phyloP scores from a whole-genome alignment of 106 monocot genomes.

The Phalaenopsis aphrodite region DNA sequence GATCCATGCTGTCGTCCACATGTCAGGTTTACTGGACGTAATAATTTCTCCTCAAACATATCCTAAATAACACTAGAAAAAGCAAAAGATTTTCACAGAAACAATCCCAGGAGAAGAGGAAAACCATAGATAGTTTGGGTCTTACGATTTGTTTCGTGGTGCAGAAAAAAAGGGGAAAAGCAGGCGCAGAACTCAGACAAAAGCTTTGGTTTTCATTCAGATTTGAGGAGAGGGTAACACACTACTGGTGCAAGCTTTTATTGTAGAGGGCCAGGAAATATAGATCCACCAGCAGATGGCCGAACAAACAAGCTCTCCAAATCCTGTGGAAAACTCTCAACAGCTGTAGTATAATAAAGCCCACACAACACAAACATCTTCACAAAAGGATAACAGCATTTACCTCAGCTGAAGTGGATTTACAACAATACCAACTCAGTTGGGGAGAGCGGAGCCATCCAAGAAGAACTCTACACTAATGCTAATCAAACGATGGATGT shows the following conservation, averaged over 20 bases:
- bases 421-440: background rate
- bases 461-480: background rate
- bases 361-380: background rate
- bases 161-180: background rate
- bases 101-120: too few species aligned
- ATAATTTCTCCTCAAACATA: too few species aligned
- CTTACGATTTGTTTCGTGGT: background rate
- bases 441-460: background rate
- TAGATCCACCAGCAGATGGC: background rate
- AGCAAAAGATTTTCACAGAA: too few species aligned
- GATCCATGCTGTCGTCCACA: too few species aligned
- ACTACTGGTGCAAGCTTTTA: background rate
- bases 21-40: too few species aligned
- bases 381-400: background rate
- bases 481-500: background rate
- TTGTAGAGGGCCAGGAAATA: background rate
- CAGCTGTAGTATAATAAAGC: background rate
- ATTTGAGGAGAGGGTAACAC: background rate
- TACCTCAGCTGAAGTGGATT: background rate
- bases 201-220: background rate
- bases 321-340: conserved; percentile 9
- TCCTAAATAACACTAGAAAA: too few species aligned
- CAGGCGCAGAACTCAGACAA: background rate
- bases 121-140: background rate
- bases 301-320: background rate